Percentiles rank a stretch among this genome's conserved stretches.
Conservation (phyloP, 2,329 filamentous ascomycete genomes). For the Penicillium aurantiogriseum region DNA sequence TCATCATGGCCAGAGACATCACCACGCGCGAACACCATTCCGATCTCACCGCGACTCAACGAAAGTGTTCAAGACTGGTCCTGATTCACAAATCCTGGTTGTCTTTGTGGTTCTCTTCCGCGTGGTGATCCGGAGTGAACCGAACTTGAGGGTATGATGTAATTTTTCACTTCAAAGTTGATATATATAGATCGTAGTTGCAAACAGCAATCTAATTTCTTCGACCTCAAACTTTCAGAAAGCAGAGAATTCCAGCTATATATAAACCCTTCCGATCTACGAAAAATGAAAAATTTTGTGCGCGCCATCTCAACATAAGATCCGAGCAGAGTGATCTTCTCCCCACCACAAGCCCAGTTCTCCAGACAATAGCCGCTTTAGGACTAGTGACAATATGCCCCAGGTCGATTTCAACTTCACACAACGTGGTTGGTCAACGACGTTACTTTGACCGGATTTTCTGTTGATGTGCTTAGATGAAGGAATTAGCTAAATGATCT, state of each 20-base stretch:
- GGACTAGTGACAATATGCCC: constrained; percentile 20
- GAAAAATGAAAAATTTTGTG: not conserved
- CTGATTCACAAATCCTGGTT: not conserved
- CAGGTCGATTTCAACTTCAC: not conserved
- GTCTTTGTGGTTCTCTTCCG: not conserved
- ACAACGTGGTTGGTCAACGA: constrained; percentile 18
- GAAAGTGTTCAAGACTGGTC: not conserved
- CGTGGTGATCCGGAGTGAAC: not conserved
- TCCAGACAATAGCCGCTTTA: constrained; percentile 23
- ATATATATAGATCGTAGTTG: not conserved
- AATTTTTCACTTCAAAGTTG: constrained; percentile 4
- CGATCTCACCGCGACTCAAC: not conserved
- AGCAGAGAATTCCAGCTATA: not conserved
- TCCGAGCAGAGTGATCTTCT: not conserved
- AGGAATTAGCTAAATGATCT: constrained; percentile 18
- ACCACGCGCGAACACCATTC: constrained; percentile 24
- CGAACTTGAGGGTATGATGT: constrained; percentile 16
- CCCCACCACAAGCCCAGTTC: constrained; percentile 16
- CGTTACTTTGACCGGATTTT: constrained; percentile 1
- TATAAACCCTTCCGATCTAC: not conserved
- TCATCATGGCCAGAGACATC: constrained; percentile 24
- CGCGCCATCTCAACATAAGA: not conserved
- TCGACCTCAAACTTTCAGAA: not conserved
- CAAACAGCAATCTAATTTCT: not conserved
- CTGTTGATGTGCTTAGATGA: constrained; percentile 14